Conservation (phyloP, 176 grass and related monocot species). For the Eragrostis nindensis region DNA sequence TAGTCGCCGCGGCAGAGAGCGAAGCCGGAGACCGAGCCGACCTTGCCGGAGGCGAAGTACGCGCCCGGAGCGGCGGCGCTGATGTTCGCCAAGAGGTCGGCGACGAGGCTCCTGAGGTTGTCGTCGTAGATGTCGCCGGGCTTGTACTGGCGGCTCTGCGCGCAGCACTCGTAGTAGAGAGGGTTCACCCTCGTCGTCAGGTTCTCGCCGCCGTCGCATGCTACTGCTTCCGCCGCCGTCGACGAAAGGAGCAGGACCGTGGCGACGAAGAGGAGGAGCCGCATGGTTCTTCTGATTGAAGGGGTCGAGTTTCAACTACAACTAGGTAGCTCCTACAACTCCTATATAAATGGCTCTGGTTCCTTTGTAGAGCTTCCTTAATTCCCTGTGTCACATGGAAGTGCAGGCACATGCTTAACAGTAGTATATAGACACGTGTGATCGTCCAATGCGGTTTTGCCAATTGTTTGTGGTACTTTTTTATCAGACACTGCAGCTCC, state of each 20-base stretch:
- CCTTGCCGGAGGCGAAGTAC: background rate
- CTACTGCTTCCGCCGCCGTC: background rate
- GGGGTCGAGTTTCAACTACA: too few species aligned
- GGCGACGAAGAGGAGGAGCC: background rate
- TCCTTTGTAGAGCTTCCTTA: too few species aligned
- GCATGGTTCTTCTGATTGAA: background rate
- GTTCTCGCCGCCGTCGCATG: background rate
- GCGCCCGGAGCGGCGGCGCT: background rate
- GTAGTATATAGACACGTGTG: too few species aligned
- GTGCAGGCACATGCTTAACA: too few species aligned
- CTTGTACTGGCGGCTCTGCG: background rate
- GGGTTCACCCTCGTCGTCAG: background rate
- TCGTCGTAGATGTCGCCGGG: background rate
- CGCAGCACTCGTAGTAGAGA: background rate
- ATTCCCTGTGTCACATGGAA: too few species aligned
- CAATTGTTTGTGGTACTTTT: too few species aligned
- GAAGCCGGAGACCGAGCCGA: background rate
- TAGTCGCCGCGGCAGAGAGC: constrained; percentile 46
- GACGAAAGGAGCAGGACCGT: background rate
- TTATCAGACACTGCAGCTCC: too few species aligned
- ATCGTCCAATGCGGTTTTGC: too few species aligned
- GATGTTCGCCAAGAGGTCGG: background rate
- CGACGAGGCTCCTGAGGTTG: constrained; percentile 38
- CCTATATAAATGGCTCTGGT: too few species aligned
- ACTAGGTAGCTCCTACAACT: too few species aligned